Percentiles rank a stretch among this genome's conserved stretches.
Conservation (phyloP, 164 flowering plant species). For the Akebia trifoliata region DNA sequence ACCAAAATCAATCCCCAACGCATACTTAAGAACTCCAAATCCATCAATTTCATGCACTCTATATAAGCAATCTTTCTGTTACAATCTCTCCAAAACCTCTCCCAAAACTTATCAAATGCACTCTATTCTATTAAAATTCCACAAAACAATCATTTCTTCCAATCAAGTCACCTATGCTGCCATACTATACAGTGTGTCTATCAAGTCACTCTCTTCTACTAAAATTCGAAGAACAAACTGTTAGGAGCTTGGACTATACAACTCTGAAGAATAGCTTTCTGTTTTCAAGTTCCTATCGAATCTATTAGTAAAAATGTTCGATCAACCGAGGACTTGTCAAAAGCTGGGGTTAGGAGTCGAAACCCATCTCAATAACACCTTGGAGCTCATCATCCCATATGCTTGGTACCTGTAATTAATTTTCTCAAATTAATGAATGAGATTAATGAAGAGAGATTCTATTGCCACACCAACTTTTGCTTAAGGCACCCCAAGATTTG, state of each 20-base stretch:
- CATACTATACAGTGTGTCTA: conserved; percentile 23
- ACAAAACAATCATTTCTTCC: conserved; percentile 18
- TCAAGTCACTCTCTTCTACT: conserved; percentile 47
- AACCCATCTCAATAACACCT: conserved; percentile 65
- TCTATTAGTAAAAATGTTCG: conserved; percentile 21
- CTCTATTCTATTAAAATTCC: no score
- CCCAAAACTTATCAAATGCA: no score
- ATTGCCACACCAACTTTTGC: no score
- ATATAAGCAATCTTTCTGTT: no score
- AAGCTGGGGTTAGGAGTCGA: conserved; percentile 35
- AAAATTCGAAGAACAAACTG: conserved; percentile 65
- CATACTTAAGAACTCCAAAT: no score
- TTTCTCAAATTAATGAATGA: no score
- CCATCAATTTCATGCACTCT: no score
- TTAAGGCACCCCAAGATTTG: no score
- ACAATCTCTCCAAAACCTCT: no score
- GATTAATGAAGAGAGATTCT: no score
- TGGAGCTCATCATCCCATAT: conserved; percentile 66
- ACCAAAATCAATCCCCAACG: no score
- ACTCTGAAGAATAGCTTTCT: conserved; percentile 19
- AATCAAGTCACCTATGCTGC: conserved; percentile 16
- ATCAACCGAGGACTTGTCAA: conserved; percentile 9
- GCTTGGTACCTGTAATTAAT: conserved; percentile 18
- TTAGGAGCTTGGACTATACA: conserved; percentile 60
- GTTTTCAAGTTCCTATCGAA: no score